Percentiles rank a stretch among this genome's conserved stretches.
These are phyloP conservation scores for Komagataella mondaviorum DNA, from an alignment of 805 yeast genomes.

Conservation along the genomic window DNA sequence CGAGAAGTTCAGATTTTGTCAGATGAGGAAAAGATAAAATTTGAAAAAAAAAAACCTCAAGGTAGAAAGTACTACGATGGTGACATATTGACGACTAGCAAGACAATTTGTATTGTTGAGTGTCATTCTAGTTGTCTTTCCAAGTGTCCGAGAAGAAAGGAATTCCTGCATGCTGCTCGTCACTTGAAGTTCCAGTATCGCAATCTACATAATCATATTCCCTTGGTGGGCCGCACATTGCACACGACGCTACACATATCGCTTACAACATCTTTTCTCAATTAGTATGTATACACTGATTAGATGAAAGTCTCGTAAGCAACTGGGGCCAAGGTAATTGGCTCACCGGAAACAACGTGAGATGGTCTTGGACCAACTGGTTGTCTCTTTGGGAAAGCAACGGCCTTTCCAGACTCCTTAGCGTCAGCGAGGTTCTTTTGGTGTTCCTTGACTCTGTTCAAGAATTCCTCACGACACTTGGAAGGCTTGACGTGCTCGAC, in stretches of 20 bases:
- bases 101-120: neutral
- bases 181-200: no score
- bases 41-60: neutral
- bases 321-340: conserved; percentile 98
- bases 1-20: neutral
- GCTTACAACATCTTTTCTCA: neutral
- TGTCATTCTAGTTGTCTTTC: no score
- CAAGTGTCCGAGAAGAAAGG: neutral
- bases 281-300: conserved; percentile 12
- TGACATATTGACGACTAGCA: neutral
- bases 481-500: conserved; percentile 99
- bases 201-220: no score
- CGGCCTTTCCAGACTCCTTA: conserved; percentile 84
- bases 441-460: conserved; percentile 95
- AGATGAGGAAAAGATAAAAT: neutral
- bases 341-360: conserved; percentile 73
- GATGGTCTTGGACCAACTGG: conserved; percentile 97
- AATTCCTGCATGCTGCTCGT: neutral
- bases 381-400: conserved; percentile 83
- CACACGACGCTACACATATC: neutral
- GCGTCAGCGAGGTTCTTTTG: conserved; percentile 92
- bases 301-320: conserved; percentile 99
- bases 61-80: neutral
- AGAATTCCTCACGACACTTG: conserved; percentile 98
- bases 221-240: neutral